Base-by-base conservation (phyloP, 2,329 filamentous ascomycete species). In the Exophiala dermatitidis region DNA sequence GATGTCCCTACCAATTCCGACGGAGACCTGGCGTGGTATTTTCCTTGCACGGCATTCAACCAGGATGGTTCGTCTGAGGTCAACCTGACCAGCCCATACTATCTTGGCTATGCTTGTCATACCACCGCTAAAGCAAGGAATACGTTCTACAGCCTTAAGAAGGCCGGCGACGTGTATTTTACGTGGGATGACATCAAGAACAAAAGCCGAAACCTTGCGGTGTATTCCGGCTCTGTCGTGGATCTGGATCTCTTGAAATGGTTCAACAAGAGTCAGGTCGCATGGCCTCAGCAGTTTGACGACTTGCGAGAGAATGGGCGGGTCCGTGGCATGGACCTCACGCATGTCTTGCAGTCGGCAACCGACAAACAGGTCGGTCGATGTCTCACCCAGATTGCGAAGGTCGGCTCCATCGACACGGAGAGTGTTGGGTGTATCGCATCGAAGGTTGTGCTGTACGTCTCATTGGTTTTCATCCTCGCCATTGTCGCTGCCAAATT, bases 351-450 rank as follows among this genome's bases (percentile, higher is more conserved):
- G 69, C 88, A 95, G 65, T 83, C 82, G 1, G 77, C 81, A 5
- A 72, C 77, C 2, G 90, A 96, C 65, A 96, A 91, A 75, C 78
- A 82, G 60, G 77, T 91, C 46, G 90, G 87, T 8, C 82, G 89
- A 67, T 98, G 93, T 69, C 82, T 98, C 59, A 83, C 90, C 58
- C 84, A 98, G 65, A 95, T 94, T 60, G 89, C 95, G 78, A 95
- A 91, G 69, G 93, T 98, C 48, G 93, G 93, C 54, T 90, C 86
- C 8, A 86, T 98, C 56, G 94, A 98, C 65, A 97, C 93, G 0
- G 90, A 95, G 64, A 95, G 88, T 4, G 87, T 98, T 46, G 93
- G 93, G 10, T 98, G 93, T 73, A 98, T 98, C 68, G 93, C 93
- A 1, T 95, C 91, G 60, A 87, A 95, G 72, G 90, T 98, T 29